Evolutionary conservation across 306 rosid genomes (phyloP), one percentile per base, ranked within the genome.

Genomic region (Quercus rubra): DNA sequence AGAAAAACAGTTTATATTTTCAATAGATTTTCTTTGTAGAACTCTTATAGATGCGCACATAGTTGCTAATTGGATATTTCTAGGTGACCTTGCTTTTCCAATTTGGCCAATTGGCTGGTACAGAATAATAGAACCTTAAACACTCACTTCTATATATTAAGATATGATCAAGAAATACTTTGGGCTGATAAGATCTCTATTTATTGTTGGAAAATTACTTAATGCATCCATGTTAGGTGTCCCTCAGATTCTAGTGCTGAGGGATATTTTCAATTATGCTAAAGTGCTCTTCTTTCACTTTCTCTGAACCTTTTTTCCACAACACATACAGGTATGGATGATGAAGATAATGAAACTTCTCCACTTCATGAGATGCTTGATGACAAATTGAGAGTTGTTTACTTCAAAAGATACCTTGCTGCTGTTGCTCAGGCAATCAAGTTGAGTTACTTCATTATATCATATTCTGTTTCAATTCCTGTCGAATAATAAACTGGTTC

Each of bases 241-340:
- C 54, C 3, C 46, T 28, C 12, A 28, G 23, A 28, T 28, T 17
- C 4, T 62, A 38, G 46, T 30, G 70, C 21, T 30, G 7, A 64
- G 30, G 33, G 41, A 38, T 46, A 46, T 46, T 46, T 46, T 46
- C 15, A 30, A 64, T 30, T 62, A 30, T 17, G 30, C 28, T 5
- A 19, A 6, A 55, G 56, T 41, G 4, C 46, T 64, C 59, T 51
- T 46, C 55, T 54, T 71, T 20, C 23, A 38, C 52, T 63, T 54
- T 78, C n/a, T 31, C 71, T 59, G 15, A 59, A 23, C 66, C 66
- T 20, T 15, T 56, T 59, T 30, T 55, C 20, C 28, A 17, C 64
- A 33, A n/a, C 30, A 13, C 74, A 86, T 73, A 35, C 84, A 94
- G 98, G 98, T 61, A 88, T 94, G 97, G 98, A 94, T 88, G 98